These are phyloP conservation scores for Exophiala calicioides DNA, from an alignment of 2,329 filamentous ascomycete species.

Conservation along the genomic window DNA sequence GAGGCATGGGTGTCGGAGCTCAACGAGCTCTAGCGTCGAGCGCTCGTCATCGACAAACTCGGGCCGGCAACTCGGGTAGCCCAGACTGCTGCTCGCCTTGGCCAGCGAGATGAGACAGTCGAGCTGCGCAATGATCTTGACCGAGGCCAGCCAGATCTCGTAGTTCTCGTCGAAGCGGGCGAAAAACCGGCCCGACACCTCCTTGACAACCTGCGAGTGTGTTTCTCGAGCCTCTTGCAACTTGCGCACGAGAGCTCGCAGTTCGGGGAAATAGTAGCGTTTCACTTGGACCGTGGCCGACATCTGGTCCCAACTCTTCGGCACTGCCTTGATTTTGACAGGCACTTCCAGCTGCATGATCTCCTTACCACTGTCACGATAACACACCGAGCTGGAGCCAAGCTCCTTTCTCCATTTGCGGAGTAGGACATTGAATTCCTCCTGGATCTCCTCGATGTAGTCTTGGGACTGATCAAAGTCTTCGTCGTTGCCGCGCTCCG, in stretches of 20 bases:
- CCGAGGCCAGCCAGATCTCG: conserved; percentile 79
- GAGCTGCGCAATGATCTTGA: conserved; percentile 85
- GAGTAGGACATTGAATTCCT: conserved; percentile 69
- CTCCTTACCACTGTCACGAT: conserved; percentile 88
- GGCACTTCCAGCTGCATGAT: conserved; percentile 95
- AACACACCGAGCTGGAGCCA: conserved; percentile 71
- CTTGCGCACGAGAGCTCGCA: conserved; percentile 78
- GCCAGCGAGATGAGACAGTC: conserved; percentile 94
- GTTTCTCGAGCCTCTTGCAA: conserved; percentile 93
- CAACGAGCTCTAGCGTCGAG: conserved; percentile 85
- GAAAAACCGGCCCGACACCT: conserved; percentile 81
- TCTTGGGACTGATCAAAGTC: conserved; percentile 87
- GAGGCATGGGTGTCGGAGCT: conserved; percentile 94
- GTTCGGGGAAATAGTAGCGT: conserved; percentile 86
- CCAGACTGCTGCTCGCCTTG: conserved; percentile 79
- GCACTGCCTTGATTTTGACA: conserved; percentile 73
- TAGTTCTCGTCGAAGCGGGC: conserved; percentile 87
- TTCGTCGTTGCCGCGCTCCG: conserved; percentile 81
- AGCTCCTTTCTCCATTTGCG: conserved; percentile 71
- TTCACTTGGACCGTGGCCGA: conserved; percentile 88
- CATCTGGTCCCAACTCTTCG: conserved; percentile 91
- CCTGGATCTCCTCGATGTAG: conserved; percentile 72
- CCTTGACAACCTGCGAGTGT: conserved; percentile 85
- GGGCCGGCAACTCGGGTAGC: conserved; percentile 84
- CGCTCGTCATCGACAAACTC: conserved; percentile 80